Evolutionary conservation across 495 filamentous ascomycete species (phyloP), one percentile per base, ranked within the genome.

Genomic region (Trichoderma orchidacearum): DNA sequence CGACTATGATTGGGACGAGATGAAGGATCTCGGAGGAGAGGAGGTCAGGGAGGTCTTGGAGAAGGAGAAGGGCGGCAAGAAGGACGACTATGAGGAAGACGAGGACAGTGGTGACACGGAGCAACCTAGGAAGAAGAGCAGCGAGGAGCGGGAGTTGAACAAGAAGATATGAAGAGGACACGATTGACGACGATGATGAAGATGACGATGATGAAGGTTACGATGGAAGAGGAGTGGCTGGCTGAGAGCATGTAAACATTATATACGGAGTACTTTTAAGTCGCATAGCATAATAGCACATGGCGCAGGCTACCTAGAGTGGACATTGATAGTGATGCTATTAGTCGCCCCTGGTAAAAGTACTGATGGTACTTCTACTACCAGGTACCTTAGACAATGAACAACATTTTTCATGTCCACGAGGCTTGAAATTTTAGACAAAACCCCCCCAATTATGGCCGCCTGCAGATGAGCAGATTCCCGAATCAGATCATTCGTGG

Each of bases 1-100:
- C 69, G 90, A 93, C 63, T 88, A 89, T n/a, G 88, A 90, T 21
- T 96, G 90, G 91, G 80, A 97, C 69, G 91, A 96, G 71, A 77
- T 70, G 51, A 72, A 73, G 53, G 89, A 95, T 67, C 84, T 90
- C 45, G 80, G 82, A n/a, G 82, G 84, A 36, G 81, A 89, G 62
- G 78, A 74, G 30, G 88, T 94, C 2, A 84, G 78, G 53, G 76
- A 87, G 56, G 82, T 83, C 7, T 67, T 94, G 62, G 84, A 79
- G 61, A 75, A 86, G 55, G 80, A 87, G 36, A 63, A 62, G 17
- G 66, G 59, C 15, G 64, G 63, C 13, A 63, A 64, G 34, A 63
- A 57, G 2, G 62, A 62, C 0, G 59, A 72, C 17, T 66, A 66
- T 51, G 70, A 70, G 55, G 61, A 71, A 60, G 69, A 81, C 56